Evolutionary conservation across 2,329 filamentous ascomycete species (phyloP).

Genomic region (Ambrosiella beaveri): DNA sequence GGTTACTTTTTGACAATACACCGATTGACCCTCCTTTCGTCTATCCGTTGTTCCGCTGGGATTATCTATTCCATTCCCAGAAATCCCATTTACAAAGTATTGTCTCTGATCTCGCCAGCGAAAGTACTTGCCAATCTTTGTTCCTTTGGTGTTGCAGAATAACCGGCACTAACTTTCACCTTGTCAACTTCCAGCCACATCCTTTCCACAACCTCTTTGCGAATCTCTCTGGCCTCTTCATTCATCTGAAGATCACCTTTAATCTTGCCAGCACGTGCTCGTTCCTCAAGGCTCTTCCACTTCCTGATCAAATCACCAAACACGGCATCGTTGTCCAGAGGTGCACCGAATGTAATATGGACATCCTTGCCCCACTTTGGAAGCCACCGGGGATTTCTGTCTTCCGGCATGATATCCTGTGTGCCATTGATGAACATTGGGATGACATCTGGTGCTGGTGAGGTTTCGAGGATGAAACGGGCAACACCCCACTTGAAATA

Average conservation of each 20-base stretch:
- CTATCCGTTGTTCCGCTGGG: too few species aligned
- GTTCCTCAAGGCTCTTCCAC: conserved; percentile 40
- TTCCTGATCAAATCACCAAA: conserved; percentile 61
- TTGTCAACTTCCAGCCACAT: conserved; percentile 68
- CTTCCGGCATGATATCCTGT: conserved; percentile 75
- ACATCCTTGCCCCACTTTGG: conserved; percentile 58
- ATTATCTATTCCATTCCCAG: too few species aligned
- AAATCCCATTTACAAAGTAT: conserved; percentile 5
- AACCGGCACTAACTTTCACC: conserved; percentile 52
- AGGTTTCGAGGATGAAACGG: conserved; percentile 74
- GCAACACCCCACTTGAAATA: conserved; percentile 99
- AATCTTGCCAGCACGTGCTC: conserved; percentile 15
- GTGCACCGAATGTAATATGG: conserved; percentile 61
- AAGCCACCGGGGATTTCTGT: conserved; percentile 65
- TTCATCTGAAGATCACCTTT: conserved; percentile 49
- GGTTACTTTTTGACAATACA: not conserved
- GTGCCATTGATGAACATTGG: conserved; percentile 91
- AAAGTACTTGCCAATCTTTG: conserved; percentile 68
- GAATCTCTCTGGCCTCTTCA: conserved; percentile 50
- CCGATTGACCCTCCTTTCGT: too few species aligned
- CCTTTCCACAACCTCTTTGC: conserved; percentile 63
- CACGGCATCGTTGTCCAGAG: conserved; percentile 50
- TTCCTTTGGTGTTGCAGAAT: conserved; percentile 65
- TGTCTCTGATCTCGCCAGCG: conserved; percentile 28
- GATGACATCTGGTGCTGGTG: conserved; percentile 72